Percentiles rank a stretch among this genome's conserved stretches.
These are phyloP conservation scores for Hypoxylon crocopeplum DNA, from an alignment of 495 filamentous ascomycete genomes.

Conservation along the genomic window DNA sequence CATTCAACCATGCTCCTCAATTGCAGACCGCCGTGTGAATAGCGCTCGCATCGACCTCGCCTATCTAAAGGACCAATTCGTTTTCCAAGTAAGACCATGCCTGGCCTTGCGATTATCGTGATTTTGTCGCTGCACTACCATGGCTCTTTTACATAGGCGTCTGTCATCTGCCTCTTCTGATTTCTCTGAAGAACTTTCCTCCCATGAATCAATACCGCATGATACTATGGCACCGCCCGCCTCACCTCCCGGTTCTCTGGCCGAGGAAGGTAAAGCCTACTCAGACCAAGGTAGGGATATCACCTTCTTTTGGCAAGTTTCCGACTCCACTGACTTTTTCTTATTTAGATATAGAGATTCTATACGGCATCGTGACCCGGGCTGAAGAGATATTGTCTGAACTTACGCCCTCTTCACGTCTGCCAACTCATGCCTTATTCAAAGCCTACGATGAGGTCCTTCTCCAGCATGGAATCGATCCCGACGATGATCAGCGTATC, in stretches of 20 bases:
- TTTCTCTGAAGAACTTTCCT: slow-evolving; percentile 15
- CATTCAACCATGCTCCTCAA: slow-evolving; percentile 7
- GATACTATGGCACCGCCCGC: slow-evolving; percentile 14
- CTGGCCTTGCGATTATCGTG: background rate
- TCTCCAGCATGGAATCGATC: slow-evolving; percentile 67
- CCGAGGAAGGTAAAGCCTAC: slow-evolving; percentile 43
- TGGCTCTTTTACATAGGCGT: slow-evolving; percentile 22
- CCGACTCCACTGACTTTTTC: slow-evolving; percentile 24
- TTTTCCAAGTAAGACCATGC: slow-evolving; percentile 18
- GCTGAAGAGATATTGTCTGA: slow-evolving; percentile 66
- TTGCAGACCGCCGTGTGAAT: background rate
- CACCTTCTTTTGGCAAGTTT: background rate
- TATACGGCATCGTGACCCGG: slow-evolving; percentile 76
- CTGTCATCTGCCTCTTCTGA: slow-evolving; percentile 23
- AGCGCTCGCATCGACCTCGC: background rate
- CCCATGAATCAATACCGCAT: slow-evolving; percentile 13
- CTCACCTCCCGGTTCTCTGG: background rate
- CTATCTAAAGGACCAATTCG: background rate
- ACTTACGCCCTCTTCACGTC: slow-evolving; percentile 63
- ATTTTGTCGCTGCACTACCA: slow-evolving; percentile 12
- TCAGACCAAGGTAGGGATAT: slow-evolving; percentile 69
- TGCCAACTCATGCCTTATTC: slow-evolving; percentile 82
- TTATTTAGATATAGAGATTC: slow-evolving; percentile 72
- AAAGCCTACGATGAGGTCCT: slow-evolving; percentile 78
- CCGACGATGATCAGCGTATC: slow-evolving; percentile 75